Evolutionary conservation across 768 basidiomycete genomes (phyloP), one percentile per base, ranked within the genome.

Genomic region (Boletales sp.): DNA sequence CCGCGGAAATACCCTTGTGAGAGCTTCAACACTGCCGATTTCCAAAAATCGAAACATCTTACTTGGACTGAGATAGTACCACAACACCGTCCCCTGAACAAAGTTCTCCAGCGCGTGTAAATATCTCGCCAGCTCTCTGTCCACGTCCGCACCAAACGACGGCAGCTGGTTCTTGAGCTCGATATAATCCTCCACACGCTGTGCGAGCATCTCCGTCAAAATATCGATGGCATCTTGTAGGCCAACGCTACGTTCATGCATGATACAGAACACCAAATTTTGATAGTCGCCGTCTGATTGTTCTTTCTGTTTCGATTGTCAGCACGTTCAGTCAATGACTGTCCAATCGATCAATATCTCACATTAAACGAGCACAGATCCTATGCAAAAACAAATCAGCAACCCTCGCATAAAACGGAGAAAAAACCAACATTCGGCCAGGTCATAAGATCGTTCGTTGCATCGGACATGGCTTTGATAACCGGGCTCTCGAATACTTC

Each of bases 31-130:
- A 10, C 49, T 51, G 28, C 9, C 30, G 25, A 43, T 34, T 12
- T 4, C 12, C 15, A 48, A 18, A 36, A 47, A 18, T 12, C n/a
- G 13, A 31, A 48, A 28, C 3, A 8, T 19, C 71, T 58, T 53
- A 72, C 70, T 66, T 30, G 71, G 71, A 50, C 70, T 71, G 14
- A 71, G 61, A 39, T 72, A 72, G 51, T 72, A 72, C 70, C 70
- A 72, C 46, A 72, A 34, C 14, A 72, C 69, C 10, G 70, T 72
- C 15, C 70, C 70, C 44, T 72, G 70, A 1, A 66, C 65, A 39
- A 72, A 72, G 51, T 71, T 70, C 47, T 72, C 70, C 13, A 72
- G 51, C 5, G 71, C 71, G 34, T 56, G 49, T 51, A 68, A 44
- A 51, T 72, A 72, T n/a, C 59, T 55, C 10, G 48, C 60, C 17